These are phyloP conservation scores for Sungouiella thailandica DNA, from an alignment of 805 yeast genomes.

Conservation along the genomic window DNA sequence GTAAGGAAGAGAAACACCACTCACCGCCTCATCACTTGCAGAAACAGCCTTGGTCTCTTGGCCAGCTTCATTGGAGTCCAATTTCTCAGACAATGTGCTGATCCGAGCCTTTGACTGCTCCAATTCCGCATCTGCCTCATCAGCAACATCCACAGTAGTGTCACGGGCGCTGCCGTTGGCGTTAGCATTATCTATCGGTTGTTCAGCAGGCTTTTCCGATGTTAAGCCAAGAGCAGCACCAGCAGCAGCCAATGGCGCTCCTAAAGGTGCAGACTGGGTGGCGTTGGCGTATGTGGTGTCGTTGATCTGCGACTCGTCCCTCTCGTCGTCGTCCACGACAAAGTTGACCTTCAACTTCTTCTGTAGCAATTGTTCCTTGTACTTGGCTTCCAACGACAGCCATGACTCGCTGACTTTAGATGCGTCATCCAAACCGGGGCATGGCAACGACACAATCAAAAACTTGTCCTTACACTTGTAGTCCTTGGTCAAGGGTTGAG, in stretches of 20 bases:
- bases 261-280: constrained; percentile 14
- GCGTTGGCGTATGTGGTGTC: constrained; percentile 18
- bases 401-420: constrained; percentile 63
- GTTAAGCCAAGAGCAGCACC: constrained; percentile 8
- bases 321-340: constrained; percentile 23
- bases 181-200: constrained; percentile 1
- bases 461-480: constrained; percentile 89
- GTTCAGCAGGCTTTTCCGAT: constrained; percentile 1
- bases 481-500: constrained; percentile 67
- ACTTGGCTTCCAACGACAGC: constrained; percentile 63
- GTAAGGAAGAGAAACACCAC: constrained; percentile 51
- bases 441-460: constrained; percentile 80
- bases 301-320: constrained; percentile 14
- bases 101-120: constrained; percentile 38
- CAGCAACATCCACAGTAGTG: constrained; percentile 4
- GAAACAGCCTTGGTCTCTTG: constrained; percentile 9
- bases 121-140: constrained; percentile 27
- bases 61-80: constrained; percentile 36
- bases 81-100: constrained; percentile 39
- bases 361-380: constrained; percentile 50
- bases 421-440: constrained; percentile 54
- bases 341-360: constrained; percentile 66
- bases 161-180: constrained; percentile 6
- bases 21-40: constrained; percentile 26
- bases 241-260: constrained; percentile 17